Evolutionary conservation across 2,329 filamentous ascomycete species (phyloP), one percentile per base, ranked within the genome.

Genomic region (Aspergillus puulaauensis): DNA sequence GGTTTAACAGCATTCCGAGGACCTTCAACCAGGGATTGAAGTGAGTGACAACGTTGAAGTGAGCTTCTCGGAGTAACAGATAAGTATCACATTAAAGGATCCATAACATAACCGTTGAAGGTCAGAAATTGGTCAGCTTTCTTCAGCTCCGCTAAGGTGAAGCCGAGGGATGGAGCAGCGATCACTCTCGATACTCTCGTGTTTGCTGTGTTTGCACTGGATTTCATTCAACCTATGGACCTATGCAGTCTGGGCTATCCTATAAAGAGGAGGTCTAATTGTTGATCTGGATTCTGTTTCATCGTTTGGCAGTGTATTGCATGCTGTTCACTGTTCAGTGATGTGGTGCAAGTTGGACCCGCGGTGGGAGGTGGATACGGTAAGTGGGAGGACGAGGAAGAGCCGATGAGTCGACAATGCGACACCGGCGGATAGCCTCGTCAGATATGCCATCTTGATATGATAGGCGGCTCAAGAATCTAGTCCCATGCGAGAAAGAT

Each of bases 161-260:
- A 39, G 31, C n/a, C 23, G 23, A 23, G 8, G 37, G 33, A 44
- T 11, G 19, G 17, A 11, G 23, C 49, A 35, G 24, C 15, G 21
- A 31, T 31, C 27, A 31, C 27, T 31, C 19, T 15, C 2, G 27
- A 40, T 51, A 33, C 15, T 31, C 4, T 9, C n/a, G 21, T 50
- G 61, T 61, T 61, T 63, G 59, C 45, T 37, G 31, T 59, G 59
- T 63, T 57, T 61, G 59, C 61, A 63, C 27, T 3, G 6, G 27
- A 7, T 35, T 24, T 39, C 14, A n/a, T 43, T n/a, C 24, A 19
- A 4, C 24, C 23, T 14, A 5, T 21, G 17, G 21, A 4, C 14
- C 24, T 21, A 11, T 43, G n/a, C 40, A 2, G 15, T 11, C 6
- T 43, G 17, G 40, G 33, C 24, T 51, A 23, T 39, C 24, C 6